Evolutionary conservation across 164 flowering plant genomes (phyloP), one percentile per base, ranked within the genome.

Genomic region (Umbilicus rupestris): DNA sequence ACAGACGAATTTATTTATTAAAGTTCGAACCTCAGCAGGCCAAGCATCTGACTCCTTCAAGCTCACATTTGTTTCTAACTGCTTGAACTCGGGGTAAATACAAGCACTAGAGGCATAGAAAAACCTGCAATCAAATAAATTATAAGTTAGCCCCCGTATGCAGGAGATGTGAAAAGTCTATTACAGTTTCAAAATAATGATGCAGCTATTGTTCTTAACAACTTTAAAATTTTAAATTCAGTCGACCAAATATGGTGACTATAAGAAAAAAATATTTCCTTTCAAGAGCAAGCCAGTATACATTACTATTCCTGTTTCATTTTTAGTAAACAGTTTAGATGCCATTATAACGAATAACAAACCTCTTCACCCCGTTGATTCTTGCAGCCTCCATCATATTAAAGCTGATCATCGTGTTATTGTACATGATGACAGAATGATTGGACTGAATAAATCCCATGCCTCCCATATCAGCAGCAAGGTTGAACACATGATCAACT

Each of bases 391-490:
- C 99, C 44, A 91, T 84, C 96, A 91, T 89, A 82, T 91, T 94
- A 78, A 94, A 88, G 73, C 99, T 91, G 77, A 94, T 94, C 99
- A 94, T 94, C 0, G 97, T 94, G 78, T 94, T 91, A 78, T 94
- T 94, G 47, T 91, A 94, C 95, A 94, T 87, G 62, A 94, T 94
- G 55, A 94, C 97, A 0, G 99, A 94, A 75, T 94, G 99, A 72
- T 94, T 94, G 63, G 99, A 94, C 80, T 94, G 99, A 55, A 94
- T 94, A 78, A 94, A 94, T 14, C 99, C 99, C 99, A 94, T 94
- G 39, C 99, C 99, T 69, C 99, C 99, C 99, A 94, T 94, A 77
- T 94, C 99, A 71, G 99, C 99, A 67, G 97, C 99, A n/a, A 94
- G 88, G 80, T 94, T 94, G 69, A 94, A 94, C 7, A 94, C 97